These are phyloP conservation scores for Cryphonectria nitschkei DNA, from an alignment of 2,329 filamentous ascomycete genomes.

Conservation along the genomic window DNA sequence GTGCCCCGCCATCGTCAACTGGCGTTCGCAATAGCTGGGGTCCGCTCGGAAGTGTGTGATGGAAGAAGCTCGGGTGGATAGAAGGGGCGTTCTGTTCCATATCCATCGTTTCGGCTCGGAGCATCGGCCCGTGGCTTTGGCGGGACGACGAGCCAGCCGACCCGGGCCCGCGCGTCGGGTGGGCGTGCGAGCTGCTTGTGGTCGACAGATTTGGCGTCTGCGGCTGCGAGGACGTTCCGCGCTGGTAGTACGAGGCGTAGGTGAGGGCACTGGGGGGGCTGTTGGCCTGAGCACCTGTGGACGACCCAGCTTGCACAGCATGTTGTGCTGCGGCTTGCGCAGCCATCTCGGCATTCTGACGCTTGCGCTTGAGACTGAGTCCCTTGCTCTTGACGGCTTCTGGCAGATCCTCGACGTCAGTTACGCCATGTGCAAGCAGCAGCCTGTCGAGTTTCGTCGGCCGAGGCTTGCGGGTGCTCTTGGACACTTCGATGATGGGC, in stretches of 20 bases:
- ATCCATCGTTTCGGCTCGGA: constrained; percentile 45
- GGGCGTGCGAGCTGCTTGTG: constrained; percentile 39
- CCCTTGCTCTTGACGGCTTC: constrained; percentile 80
- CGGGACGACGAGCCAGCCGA: constrained; percentile 40
- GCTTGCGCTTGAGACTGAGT: constrained; percentile 73
- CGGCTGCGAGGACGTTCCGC: constrained; percentile 41
- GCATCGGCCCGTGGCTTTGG: constrained; percentile 36
- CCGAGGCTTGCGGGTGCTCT: constrained; percentile 91
- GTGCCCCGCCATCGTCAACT: constrained; percentile 42
- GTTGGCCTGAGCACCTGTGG: constrained; percentile 35
- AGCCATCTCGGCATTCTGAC: constrained; percentile 60
- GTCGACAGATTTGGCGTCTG: constrained; percentile 41
- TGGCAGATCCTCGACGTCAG: constrained; percentile 88
- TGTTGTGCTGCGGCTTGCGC: constrained; percentile 36
- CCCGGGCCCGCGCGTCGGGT: constrained; percentile 40
- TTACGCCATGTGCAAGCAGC: constrained; percentile 84
- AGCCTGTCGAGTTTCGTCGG: constrained; percentile 97
- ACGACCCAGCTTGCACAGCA: constrained; percentile 17
- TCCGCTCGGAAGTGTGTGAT: constrained; percentile 41
- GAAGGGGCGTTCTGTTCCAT: constrained; percentile 39
- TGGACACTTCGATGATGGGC: constrained; percentile 81
- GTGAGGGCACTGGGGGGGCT: constrained; percentile 41
- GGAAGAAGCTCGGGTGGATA: constrained; percentile 50
- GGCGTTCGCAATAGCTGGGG: constrained; percentile 51
- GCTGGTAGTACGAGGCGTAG: constrained; percentile 41